Percentiles rank a stretch among this genome's conserved stretches.
These are phyloP conservation scores for Apiotrichum laibachii DNA, from an alignment of 1,284 basidiomycete genomes.

Conservation along the genomic window DNA sequence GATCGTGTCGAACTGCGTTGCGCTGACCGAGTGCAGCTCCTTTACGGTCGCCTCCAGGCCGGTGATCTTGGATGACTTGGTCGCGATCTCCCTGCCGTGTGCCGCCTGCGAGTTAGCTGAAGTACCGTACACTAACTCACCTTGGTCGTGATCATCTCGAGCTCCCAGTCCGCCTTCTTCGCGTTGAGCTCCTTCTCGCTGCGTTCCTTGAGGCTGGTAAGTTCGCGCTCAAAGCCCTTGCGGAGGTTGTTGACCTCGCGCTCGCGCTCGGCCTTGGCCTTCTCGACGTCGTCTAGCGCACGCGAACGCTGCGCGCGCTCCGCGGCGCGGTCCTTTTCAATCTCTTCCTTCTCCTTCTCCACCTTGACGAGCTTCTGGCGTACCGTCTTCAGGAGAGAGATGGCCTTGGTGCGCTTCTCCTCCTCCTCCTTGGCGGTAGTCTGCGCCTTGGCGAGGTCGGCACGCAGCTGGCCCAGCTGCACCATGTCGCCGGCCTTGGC, in stretches of 20 bases:
- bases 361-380: slow-evolving; percentile 85
- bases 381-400: slow-evolving; percentile 85
- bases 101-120: slow-evolving; percentile 56
- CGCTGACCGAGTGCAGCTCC: slow-evolving; percentile 68
- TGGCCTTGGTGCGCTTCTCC: slow-evolving; percentile 90
- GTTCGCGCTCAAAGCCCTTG: slow-evolving; percentile 73
- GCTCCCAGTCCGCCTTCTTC: slow-evolving; percentile 68
- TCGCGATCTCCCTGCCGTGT: slow-evolving; percentile 65
- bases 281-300: slow-evolving; percentile 49
- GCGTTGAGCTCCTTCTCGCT: slow-evolving; percentile 68
- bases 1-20: slow-evolving; percentile 73
- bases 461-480: slow-evolving; percentile 59
- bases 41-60: slow-evolving; percentile 68
- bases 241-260: slow-evolving; percentile 64
- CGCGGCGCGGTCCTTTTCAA: slow-evolving; percentile 59
- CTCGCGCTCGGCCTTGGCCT: slow-evolving; percentile 63
- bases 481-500: slow-evolving; percentile 54
- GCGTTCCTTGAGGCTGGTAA: slow-evolving; percentile 61
- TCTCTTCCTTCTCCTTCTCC: slow-evolving; percentile 84
- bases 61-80: slow-evolving; percentile 63
- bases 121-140: slow-evolving; percentile 52
- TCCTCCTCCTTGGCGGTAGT: slow-evolving; percentile 79
- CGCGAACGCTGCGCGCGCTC: slow-evolving; percentile 62
- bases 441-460: slow-evolving; percentile 64
- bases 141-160: slow-evolving; percentile 71